A percentile compares a stretch with the other conserved stretches of the same genome.
These are phyloP conservation scores for Dipodascopsis tothii DNA, from an alignment of 805 yeast genomes.

Conservation along the genomic window DNA sequence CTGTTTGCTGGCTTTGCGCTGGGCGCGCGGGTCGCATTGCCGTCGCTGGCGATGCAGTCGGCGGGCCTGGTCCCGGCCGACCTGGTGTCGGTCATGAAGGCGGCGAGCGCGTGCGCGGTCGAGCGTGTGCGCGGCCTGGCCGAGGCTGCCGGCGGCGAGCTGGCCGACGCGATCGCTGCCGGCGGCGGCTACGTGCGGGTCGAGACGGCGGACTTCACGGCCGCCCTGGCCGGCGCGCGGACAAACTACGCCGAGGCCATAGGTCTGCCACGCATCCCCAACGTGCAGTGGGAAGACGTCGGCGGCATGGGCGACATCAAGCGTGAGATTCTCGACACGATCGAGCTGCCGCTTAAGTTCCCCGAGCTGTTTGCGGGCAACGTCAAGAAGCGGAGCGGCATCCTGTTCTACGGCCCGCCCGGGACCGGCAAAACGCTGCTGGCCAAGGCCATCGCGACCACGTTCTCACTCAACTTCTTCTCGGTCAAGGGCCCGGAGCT, in stretches of 20 bases:
- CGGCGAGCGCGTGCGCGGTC: conserved; percentile 53
- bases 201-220: conserved; percentile 55
- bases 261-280: conserved; percentile 94
- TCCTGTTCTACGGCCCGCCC: conserved; percentile 94
- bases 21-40: conserved; percentile 47
- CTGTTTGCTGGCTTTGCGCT: conserved; percentile 26
- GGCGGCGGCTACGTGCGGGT: conserved; percentile 50
- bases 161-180: conserved; percentile 37
- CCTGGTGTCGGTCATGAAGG: conserved; percentile 58
- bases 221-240: conserved; percentile 72
- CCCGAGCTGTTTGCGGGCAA: conserved; percentile 86
- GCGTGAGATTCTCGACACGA: conserved; percentile 88
- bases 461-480: conserved; percentile 87
- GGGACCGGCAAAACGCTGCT: conserved; percentile 95
- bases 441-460: conserved; percentile 96
- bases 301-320: conserved; percentile 90
- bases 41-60: conserved; percentile 66
- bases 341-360: conserved; percentile 88
- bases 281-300: conserved; percentile 93
- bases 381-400: conserved; percentile 90
- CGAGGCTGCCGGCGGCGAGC: conserved; percentile 19
- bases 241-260: conserved; percentile 85
- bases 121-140: conserved; percentile 39
- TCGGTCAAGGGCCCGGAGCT: conserved; percentile 97
- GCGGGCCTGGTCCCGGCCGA: conserved; percentile 91